These are phyloP conservation scores for Nadsonia starkeyi-henricii DNA, from an alignment of 1,139 yeast genomes.

Conservation along the genomic window DNA sequence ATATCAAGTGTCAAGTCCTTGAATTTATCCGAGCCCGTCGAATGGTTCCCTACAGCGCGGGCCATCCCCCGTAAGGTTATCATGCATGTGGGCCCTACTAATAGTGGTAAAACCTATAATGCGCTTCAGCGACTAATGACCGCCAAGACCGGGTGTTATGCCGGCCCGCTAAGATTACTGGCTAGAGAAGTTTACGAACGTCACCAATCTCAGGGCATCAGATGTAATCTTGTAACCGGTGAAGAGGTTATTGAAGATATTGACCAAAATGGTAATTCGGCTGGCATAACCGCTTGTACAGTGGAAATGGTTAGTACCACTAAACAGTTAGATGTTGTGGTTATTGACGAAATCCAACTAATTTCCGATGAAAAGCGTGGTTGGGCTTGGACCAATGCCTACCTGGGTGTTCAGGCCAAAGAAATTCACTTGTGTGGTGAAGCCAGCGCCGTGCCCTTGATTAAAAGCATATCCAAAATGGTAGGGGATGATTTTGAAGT, in stretches of 20 bases:
- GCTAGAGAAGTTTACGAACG: conserved; percentile 87
- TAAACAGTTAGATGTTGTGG: conserved; percentile 67
- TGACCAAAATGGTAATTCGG: conserved; percentile 52
- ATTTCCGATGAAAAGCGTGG: conserved; percentile 70
- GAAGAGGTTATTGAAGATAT: conserved; percentile 71
- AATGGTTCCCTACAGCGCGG: conserved; percentile 83
- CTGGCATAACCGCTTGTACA: conserved; percentile 74
- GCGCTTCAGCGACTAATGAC: conserved; percentile 56
- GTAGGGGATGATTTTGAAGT: conserved; percentile 74
- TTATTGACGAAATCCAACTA: conserved; percentile 95
- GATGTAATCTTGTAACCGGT: conserved; percentile 83
- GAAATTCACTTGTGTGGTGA: conserved; percentile 93
- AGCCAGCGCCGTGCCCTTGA: conserved; percentile 57
- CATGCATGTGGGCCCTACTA: conserved; percentile 95
- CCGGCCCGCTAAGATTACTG: conserved; percentile 81
- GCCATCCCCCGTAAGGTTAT: conserved; percentile 62
- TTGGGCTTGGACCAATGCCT: conserved; percentile 89
- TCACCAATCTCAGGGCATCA: conserved; percentile 47
- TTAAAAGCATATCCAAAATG: conserved; percentile 40
- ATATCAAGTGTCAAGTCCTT: neutral
- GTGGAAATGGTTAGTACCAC: conserved; percentile 78
- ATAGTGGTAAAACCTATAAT: conserved; percentile 86
- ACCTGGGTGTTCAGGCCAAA: conserved; percentile 73
- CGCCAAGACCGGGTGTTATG: conserved; percentile 79
- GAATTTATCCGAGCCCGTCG: conserved; percentile 36